Percentiles rank a stretch among this genome's conserved stretches.
phyloP scores from a whole-genome alignment of 805 yeast species.

The Candida tammaniensis region DNA sequence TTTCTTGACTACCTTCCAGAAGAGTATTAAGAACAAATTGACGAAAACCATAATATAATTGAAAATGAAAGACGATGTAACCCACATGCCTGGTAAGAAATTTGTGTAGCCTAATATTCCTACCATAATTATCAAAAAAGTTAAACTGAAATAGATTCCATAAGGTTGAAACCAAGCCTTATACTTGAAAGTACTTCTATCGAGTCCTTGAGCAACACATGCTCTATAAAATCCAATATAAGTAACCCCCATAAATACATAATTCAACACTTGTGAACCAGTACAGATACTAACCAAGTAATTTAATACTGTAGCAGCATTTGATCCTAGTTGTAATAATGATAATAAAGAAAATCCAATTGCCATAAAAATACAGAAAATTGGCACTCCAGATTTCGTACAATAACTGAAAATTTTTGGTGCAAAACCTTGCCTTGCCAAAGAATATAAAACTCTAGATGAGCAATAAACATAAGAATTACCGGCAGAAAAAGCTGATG shows the following conservation, averaged over 20 bases:
- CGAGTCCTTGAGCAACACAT: constrained; percentile 36
- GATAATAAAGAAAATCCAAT: constrained; percentile 14
- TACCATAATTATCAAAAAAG: constrained; percentile 33
- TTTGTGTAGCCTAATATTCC: constrained; percentile 71
- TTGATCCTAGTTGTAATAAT: constrained; percentile 26
- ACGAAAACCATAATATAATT: constrained; percentile 70
- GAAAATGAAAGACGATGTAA: constrained; percentile 57
- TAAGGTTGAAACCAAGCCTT: constrained; percentile 43
- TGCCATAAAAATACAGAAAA: constrained; percentile 51
- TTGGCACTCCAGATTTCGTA: constrained; percentile 64
- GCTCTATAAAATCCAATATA: constrained; percentile 46
- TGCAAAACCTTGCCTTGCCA: constrained; percentile 71
- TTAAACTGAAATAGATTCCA: constrained; percentile 27
- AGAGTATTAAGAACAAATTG: constrained; percentile 25
- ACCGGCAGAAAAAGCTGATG: constrained; percentile 81
- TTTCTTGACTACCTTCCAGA: constrained; percentile 35
- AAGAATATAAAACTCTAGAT: constrained; percentile 62
- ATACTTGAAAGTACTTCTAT: constrained; percentile 36
- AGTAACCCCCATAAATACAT: constrained; percentile 44
- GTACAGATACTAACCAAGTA: constrained; percentile 48
- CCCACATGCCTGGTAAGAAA: constrained; percentile 61
- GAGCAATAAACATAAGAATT: constrained; percentile 77
- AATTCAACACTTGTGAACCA: constrained; percentile 46
- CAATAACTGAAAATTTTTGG: constrained; percentile 65
- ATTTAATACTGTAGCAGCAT: constrained; percentile 35